These are phyloP conservation scores for Didymosphaeria variabile DNA, from an alignment of 2,329 filamentous ascomycete genomes.

Conservation along the genomic window DNA sequence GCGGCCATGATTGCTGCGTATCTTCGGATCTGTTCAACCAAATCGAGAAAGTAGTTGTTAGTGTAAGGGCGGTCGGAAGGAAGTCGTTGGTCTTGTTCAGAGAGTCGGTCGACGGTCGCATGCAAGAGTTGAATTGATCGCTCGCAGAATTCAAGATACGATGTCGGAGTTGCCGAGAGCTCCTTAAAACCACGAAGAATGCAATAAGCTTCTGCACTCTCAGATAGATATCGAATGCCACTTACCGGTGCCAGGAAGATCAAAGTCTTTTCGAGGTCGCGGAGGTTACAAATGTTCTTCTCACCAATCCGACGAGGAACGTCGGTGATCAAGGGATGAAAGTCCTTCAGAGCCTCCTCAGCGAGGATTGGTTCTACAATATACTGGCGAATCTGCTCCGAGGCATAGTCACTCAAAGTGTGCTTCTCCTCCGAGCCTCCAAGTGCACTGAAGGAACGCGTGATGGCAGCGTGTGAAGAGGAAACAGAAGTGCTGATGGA, in stretches of 20 bases:
- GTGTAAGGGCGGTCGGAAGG: constrained; percentile 89
- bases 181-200: constrained; percentile 72
- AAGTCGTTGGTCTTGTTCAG: constrained; percentile 85
- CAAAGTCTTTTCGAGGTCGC: constrained; percentile 93
- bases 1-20: constrained; percentile 87
- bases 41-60: constrained; percentile 95
- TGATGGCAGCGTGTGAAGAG: constrained; percentile 51
- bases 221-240: constrained; percentile 63
- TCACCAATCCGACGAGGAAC: constrained; percentile 81
- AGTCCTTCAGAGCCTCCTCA: constrained; percentile 77
- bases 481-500: constrained; percentile 50
- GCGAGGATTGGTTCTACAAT: constrained; percentile 79
- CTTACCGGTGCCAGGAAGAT: constrained; percentile 94
- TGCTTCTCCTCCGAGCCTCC: constrained; percentile 55
- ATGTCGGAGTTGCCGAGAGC: constrained; percentile 71
- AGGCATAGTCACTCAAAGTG: constrained; percentile 73
- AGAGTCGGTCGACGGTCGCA: constrained; percentile 84
- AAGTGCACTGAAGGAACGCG: constrained; percentile 55
- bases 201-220: constrained; percentile 73
- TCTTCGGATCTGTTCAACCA: constrained; percentile 89
- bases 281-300: constrained; percentile 87
- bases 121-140: constrained; percentile 90
- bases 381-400: constrained; percentile 80
- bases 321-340: constrained; percentile 80
- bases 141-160: constrained; percentile 89